Percentiles rank a stretch among this genome's conserved stretches.
phyloP scores from a whole-genome alignment of 352 stramenopile genomes.

The Globisporangium acanthophoron region DNA sequence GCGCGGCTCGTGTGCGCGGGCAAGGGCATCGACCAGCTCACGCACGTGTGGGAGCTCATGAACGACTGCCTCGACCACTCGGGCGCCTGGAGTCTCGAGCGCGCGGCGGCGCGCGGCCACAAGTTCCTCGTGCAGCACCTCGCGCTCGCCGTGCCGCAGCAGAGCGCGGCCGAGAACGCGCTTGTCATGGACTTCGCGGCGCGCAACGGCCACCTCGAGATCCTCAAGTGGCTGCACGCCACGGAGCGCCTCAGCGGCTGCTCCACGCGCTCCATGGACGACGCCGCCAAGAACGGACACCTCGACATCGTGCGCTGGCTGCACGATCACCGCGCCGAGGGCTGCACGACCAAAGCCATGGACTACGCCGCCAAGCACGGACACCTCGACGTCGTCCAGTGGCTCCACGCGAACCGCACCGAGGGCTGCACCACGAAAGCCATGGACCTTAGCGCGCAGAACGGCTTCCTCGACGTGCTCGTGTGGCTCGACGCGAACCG shows the following conservation, averaged over 20 bases:
- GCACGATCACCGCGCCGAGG: conserved; percentile 44
- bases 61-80: conserved; percentile 54
- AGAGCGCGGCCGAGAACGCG: conserved; percentile 25
- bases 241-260: conserved; percentile 39
- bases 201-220: conserved; percentile 61
- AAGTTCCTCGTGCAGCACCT: conserved; percentile 71
- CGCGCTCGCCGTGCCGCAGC: conserved; percentile 25
- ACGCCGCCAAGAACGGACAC: conserved; percentile 53
- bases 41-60: conserved; percentile 47
- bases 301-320: conserved; percentile 52
- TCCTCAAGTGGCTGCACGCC: conserved; percentile 50
- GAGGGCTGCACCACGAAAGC: conserved; percentile 24
- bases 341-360: conserved; percentile 60
- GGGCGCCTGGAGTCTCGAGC: conserved; percentile 50
- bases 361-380: conserved; percentile 46
- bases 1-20: conserved; percentile 38
- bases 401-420: conserved; percentile 23
- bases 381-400: conserved; percentile 23
- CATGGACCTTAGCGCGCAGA: conserved; percentile 50
- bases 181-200: conserved; percentile 75
- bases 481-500: conserved; percentile 69
- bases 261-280: conserved; percentile 51
- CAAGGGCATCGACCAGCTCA: conserved; percentile 42
- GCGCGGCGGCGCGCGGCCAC: conserved; percentile 45
- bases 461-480: conserved; percentile 48